Evolutionary conservation across 352 stramenopile genomes (phyloP).

Genomic region (Pythium scleroteichum): DNA sequence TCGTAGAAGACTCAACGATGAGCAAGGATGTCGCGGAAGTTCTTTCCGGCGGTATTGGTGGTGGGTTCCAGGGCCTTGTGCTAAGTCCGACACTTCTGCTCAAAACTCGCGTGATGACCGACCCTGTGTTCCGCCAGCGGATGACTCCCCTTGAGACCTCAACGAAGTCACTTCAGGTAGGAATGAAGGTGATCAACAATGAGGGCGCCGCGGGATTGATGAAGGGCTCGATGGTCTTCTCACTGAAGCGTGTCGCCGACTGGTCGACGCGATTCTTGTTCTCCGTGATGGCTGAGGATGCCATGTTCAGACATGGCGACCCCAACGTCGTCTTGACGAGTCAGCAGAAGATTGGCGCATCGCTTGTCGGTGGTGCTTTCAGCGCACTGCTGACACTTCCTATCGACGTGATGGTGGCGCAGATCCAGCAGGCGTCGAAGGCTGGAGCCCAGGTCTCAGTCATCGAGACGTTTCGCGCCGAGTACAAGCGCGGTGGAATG

Average conservation of each 20-base stretch:
- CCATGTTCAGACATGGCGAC: slow-evolving; percentile 74
- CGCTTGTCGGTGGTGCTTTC: slow-evolving; percentile 79
- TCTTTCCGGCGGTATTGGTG: slow-evolving; percentile 86
- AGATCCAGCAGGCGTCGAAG: slow-evolving; percentile 93
- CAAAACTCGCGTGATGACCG: slow-evolving; percentile 95
- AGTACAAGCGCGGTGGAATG: slow-evolving; percentile 76
- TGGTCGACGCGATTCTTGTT: slow-evolving; percentile 94
- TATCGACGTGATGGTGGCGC: slow-evolving; percentile 92
- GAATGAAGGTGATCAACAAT: slow-evolving; percentile 88
- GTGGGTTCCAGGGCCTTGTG: slow-evolving; percentile 92
- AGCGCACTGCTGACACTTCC: slow-evolving; percentile 87
- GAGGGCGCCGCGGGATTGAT: slow-evolving; percentile 89
- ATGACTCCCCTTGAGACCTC: slow-evolving; percentile 88
- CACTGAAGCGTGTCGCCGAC: slow-evolving; percentile 91
- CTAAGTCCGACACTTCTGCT: slow-evolving; percentile 91
- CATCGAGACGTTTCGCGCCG: slow-evolving; percentile 66
- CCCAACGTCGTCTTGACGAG: slow-evolving; percentile 61
- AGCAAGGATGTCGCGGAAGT: slow-evolving; percentile 67
- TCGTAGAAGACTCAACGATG: slow-evolving; percentile 59
- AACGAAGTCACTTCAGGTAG: slow-evolving; percentile 77
- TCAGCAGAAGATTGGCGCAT: slow-evolving; percentile 77
- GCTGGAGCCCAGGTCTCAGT: slow-evolving; percentile 80
- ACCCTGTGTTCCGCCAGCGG: slow-evolving; percentile 90
- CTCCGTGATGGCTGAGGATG: slow-evolving; percentile 80
- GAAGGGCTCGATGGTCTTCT: slow-evolving; percentile 92